phyloP scores from a whole-genome alignment of 2,329 filamentous ascomycete species.

The Raffaelea albimanens region DNA sequence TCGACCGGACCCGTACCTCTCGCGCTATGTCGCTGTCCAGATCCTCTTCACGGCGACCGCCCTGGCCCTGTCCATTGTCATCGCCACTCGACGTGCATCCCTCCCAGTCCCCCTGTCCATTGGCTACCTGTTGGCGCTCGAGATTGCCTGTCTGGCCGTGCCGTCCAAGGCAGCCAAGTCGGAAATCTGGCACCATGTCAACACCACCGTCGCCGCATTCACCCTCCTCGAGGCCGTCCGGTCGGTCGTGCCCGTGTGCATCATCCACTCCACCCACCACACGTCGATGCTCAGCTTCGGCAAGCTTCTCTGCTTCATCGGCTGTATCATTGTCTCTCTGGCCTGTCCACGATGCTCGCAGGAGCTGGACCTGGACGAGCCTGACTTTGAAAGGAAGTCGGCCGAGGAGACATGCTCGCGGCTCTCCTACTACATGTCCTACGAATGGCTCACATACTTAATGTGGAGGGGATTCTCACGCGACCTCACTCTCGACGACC shows the following conservation, averaged over 20 bases:
- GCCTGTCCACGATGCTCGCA: neutral
- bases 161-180: too few relatives aligned
- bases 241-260: neutral
- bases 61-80: too few relatives aligned
- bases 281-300: neutral
- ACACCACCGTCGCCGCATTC: neutral
- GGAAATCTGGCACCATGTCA: too few relatives aligned
- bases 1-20: too few relatives aligned
- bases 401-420: constrained; percentile 22
- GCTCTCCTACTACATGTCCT: constrained; percentile 23
- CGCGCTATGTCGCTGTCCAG: too few relatives aligned
- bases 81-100: too few relatives aligned
- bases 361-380: neutral
- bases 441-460: constrained; percentile 23
- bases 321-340: neutral
- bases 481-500: constrained; percentile 21
- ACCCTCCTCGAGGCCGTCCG: neutral
- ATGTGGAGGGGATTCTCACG: constrained; percentile 19
- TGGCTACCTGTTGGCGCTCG: too few relatives aligned
- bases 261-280: neutral
- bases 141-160: too few relatives aligned
- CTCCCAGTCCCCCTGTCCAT: too few relatives aligned
- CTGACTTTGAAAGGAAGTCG: neutral
- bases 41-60: too few relatives aligned
- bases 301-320: neutral